Conservation (phyloP, 1,284 basidiomycete genomes). For the Inonotus hispidus region DNA sequence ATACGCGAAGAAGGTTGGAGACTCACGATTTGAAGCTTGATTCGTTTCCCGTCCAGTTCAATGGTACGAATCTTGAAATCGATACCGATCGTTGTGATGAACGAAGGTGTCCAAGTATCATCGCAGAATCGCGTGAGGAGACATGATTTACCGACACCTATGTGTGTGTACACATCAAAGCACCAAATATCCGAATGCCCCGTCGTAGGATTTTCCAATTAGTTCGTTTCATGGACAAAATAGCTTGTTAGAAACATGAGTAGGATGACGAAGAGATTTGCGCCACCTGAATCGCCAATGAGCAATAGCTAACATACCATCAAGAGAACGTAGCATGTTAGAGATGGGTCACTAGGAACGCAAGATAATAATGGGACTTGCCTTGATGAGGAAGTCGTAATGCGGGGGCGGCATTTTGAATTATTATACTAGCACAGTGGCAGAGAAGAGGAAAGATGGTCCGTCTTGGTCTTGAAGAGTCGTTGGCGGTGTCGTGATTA, state of each 20-base stretch:
- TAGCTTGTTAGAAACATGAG: slow-evolving; percentile 3
- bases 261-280: slow-evolving; percentile 7
- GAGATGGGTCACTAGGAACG: slow-evolving; percentile 6
- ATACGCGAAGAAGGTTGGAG: slow-evolving; percentile 10
- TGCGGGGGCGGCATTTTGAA: slow-evolving; percentile 75
- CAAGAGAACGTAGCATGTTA: slow-evolving; percentile 13
- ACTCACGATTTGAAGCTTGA: slow-evolving; percentile 93
- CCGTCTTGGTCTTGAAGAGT: not conserved
- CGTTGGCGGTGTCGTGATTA: not conserved
- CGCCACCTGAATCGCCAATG: slow-evolving; percentile 90
- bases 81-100: slow-evolving; percentile 98
- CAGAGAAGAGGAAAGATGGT: not conserved
- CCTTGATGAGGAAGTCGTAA: slow-evolving; percentile 94
- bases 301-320: slow-evolving; percentile 66
- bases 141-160: slow-evolving; percentile 98
- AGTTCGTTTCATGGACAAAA: not conserved
- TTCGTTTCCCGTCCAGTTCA: slow-evolving; percentile 92
- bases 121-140: slow-evolving; percentile 98
- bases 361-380: slow-evolving; percentile 26
- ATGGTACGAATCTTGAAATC: slow-evolving; percentile 98
- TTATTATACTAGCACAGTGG: not conserved
- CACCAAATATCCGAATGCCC: no score
- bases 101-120: slow-evolving; percentile 99
- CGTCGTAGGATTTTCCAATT: not conserved
- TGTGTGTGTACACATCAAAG: no score